These are phyloP conservation scores for Trichoderma aggressivum DNA, from an alignment of 2,329 filamentous ascomycete species.

Conservation along the genomic window DNA sequence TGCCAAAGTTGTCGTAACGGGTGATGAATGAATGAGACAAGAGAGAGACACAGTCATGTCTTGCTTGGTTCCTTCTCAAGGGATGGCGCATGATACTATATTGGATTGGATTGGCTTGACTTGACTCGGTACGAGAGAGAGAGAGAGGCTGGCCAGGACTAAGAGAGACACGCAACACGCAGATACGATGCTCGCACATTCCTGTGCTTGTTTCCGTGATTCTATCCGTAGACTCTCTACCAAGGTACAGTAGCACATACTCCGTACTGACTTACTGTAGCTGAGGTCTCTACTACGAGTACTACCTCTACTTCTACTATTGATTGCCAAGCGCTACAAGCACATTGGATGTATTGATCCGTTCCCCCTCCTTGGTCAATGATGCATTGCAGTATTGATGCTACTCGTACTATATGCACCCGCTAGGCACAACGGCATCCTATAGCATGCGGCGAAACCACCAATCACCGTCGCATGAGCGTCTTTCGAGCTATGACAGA, in stretches of 20 bases:
- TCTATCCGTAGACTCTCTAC: too few relatives aligned
- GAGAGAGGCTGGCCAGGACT: background rate
- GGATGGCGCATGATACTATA: background rate
- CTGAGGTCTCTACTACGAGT: background rate
- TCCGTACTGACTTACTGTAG: background rate
- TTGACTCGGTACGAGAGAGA: background rate
- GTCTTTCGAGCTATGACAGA: background rate
- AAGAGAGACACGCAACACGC: background rate
- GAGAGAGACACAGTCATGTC: constrained; percentile 2
- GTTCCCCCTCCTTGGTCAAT: background rate
- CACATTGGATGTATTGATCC: background rate
- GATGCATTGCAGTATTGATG: background rate
- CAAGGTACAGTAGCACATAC: background rate
- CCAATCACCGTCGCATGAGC: background rate
- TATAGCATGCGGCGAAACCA: background rate
- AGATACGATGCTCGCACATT: background rate
- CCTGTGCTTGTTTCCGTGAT: background rate
- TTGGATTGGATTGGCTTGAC: background rate
- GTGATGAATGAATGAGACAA: constrained; percentile 5
- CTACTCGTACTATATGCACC: background rate
- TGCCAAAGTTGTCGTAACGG: constrained; percentile 9
- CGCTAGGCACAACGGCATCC: background rate
- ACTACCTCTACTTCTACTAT: background rate
- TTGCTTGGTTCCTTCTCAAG: constrained; percentile 12
- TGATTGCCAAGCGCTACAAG: background rate